Conservation (phyloP, 169 alveolate genomes). For the Plasmodium knowlesi region DNA sequence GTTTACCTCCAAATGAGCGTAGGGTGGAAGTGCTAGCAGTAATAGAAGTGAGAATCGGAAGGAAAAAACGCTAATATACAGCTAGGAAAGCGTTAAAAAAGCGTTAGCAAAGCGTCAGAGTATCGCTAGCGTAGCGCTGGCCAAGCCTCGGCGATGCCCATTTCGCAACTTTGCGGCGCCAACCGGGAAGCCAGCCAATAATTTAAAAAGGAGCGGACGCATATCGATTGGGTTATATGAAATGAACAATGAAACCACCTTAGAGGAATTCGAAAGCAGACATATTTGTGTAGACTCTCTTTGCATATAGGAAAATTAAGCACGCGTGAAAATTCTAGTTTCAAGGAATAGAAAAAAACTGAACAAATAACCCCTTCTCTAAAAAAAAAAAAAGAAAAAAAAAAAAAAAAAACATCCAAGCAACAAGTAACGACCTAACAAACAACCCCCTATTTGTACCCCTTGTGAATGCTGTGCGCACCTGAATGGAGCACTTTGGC, state of each 20-base stretch:
- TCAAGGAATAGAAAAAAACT: neutral
- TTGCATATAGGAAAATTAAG: neutral
- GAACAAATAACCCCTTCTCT: neutral
- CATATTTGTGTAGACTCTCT: neutral
- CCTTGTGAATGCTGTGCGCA: neutral
- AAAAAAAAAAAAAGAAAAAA: no score
- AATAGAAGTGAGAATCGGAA: neutral
- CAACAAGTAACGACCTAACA: neutral
- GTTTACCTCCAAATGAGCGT: conserved; percentile 47
- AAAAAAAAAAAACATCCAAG: neutral
- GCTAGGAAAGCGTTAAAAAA: neutral
- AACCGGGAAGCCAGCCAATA: neutral
- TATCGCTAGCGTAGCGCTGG: neutral
- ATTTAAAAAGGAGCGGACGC: neutral
- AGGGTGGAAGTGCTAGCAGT: neutral
- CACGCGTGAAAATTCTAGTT: neutral
- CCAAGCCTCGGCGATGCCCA: neutral
- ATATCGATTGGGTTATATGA: neutral
- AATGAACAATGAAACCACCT: neutral
- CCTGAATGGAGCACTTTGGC: neutral
- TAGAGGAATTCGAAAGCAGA: neutral
- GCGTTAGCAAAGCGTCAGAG: neutral
- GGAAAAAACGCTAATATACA: neutral
- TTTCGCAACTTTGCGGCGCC: neutral
- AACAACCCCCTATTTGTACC: neutral